A percentile compares a stretch with the other conserved stretches of the same genome.
Conservation (phyloP, 192 early-diverging fungal genomes). For the Helicostylum pulchrum region DNA sequence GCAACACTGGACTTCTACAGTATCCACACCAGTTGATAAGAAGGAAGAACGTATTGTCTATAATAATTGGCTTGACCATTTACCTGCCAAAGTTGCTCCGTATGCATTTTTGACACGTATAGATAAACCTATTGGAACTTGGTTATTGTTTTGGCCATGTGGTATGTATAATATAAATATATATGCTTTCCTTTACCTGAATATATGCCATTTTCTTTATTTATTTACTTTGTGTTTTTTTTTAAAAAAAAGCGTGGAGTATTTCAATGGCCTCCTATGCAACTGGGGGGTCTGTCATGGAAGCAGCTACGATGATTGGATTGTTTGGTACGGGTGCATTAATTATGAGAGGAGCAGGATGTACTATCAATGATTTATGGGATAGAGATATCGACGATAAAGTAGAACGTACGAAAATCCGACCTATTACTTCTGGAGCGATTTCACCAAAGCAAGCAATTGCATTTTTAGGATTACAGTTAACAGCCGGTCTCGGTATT, state of each 20-base stretch:
- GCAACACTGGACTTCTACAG: background rate
- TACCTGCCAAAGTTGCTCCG: constrained; percentile 58
- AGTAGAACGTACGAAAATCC: constrained; percentile 75
- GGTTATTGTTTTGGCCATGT: constrained; percentile 90
- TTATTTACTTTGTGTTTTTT: background rate
- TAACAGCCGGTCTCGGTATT: constrained; percentile 76
- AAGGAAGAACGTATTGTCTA: constrained; percentile 21
- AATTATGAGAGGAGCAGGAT: constrained; percentile 94
- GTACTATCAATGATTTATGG: constrained; percentile 97
- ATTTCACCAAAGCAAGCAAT: constrained; percentile 68
- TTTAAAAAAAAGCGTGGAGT: constrained; percentile 56
- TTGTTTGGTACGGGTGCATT: constrained; percentile 85
- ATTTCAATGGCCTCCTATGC: constrained; percentile 68
- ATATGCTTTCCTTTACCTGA: no score
- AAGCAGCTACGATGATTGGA: constrained; percentile 63
- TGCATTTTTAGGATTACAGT: constrained; percentile 75
- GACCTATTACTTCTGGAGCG: constrained; percentile 81
- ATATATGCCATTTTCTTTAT: no score
- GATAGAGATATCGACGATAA: constrained; percentile 85
- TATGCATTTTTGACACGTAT: constrained; percentile 75
- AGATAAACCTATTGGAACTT: constrained; percentile 91
- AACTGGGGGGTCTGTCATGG: constrained; percentile 45
- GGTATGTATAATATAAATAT: constrained; percentile 42
- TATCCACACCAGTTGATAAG: background rate
- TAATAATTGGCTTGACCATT: constrained; percentile 48